Conservation (phyloP, 176 grass and related monocot genomes). For the Musa schizocarpa region DNA sequence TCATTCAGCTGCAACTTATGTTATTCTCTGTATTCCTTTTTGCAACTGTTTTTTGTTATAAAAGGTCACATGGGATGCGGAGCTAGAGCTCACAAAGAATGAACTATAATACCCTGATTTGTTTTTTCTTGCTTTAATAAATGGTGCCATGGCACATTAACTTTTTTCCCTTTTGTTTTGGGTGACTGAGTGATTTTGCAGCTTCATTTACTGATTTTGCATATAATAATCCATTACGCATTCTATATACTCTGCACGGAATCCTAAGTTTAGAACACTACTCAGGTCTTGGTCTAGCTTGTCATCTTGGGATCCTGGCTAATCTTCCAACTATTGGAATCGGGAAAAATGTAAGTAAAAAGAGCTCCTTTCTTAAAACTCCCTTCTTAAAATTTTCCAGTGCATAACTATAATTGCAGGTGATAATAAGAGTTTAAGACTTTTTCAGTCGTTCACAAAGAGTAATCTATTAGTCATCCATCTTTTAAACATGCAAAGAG, state of each 20-base stretch:
- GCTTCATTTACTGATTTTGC: background rate
- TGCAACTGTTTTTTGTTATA: background rate
- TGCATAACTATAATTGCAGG: background rate
- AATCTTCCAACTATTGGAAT: constrained; percentile 64
- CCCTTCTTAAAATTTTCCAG: background rate
- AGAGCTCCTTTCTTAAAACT: background rate
- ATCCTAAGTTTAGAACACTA: constrained; percentile 2
- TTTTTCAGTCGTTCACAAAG: background rate
- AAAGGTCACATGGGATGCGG: background rate
- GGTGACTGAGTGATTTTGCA: background rate
- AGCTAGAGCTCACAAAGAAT: background rate
- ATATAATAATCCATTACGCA: background rate
- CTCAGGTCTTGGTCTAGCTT: constrained; percentile 98
- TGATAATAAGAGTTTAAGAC: background rate
- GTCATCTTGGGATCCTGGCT: constrained; percentile 78
- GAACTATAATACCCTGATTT: background rate
- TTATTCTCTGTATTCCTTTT: constrained; percentile 5
- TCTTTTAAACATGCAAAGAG: too few relatives aligned
- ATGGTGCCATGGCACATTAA: background rate
- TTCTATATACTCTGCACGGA: background rate
- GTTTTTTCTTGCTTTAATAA: background rate
- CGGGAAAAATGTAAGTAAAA: constrained; percentile 81
- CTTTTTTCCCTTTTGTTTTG: background rate
- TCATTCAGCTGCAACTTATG: background rate
- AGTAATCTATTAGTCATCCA: too few relatives aligned